Evolutionary conservation across 768 basidiomycete species (phyloP).

Genomic region (Suillus alpinus): DNA sequence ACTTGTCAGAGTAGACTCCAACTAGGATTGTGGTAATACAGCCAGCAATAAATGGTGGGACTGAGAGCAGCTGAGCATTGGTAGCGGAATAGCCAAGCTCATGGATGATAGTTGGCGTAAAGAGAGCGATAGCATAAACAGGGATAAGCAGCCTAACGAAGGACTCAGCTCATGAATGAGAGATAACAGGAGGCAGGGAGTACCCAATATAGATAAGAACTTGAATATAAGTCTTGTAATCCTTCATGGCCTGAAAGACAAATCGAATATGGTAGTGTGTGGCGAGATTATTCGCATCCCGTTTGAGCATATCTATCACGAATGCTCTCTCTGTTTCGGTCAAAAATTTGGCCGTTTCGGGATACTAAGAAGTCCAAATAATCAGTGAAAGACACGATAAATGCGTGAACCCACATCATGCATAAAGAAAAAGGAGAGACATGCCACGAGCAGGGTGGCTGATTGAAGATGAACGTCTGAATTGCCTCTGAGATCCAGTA

Average conservation of each 20-base stretch:
- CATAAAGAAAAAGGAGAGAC: slow-evolving; percentile 45
- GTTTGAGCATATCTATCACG: slow-evolving; percentile 40
- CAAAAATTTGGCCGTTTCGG: slow-evolving; percentile 57
- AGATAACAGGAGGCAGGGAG: slow-evolving; percentile 12
- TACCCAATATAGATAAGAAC: slow-evolving; percentile 42
- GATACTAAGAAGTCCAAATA: slow-evolving; percentile 36
- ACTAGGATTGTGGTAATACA: slow-evolving; percentile 42
- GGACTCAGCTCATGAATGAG: background rate
- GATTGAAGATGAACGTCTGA: background rate
- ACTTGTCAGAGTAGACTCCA: slow-evolving; percentile 42
- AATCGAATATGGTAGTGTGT: slow-evolving; percentile 45
- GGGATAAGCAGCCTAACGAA: slow-evolving; percentile 40
- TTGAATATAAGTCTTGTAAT: slow-evolving; percentile 40
- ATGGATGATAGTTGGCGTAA: slow-evolving; percentile 49
- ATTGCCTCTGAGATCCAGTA: background rate
- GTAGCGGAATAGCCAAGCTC: slow-evolving; percentile 50
- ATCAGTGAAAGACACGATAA: background rate
- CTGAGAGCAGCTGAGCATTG: slow-evolving; percentile 47
- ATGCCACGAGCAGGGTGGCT: slow-evolving; percentile 22
- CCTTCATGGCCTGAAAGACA: slow-evolving; percentile 46
- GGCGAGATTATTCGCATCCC: slow-evolving; percentile 43
- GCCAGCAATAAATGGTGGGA: slow-evolving; percentile 48
- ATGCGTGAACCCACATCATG: slow-evolving; percentile 40
- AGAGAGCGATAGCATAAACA: slow-evolving; percentile 47
- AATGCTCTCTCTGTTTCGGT: slow-evolving; percentile 40